Conservation (phyloP, 225 moss, liverwort and hornwort genomes). For the Antitrichia curtipendula region DNA sequence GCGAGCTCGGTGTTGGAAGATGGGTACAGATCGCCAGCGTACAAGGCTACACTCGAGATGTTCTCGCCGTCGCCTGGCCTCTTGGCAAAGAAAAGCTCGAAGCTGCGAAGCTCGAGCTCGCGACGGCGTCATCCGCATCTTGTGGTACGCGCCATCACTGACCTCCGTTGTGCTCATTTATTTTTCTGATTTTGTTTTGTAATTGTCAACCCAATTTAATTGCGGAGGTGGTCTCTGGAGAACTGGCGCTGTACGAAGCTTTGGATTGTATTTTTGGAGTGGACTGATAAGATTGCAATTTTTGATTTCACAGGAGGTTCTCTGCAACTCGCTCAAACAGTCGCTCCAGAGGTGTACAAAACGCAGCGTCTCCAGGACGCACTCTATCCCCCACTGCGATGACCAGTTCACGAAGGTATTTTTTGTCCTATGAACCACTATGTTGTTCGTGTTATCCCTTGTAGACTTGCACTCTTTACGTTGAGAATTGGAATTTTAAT, state of each 20-base stretch:
- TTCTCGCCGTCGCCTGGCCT: slow-evolving; percentile 30
- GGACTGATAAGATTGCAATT: background rate
- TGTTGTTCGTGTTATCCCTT: background rate
- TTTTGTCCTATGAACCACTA: background rate
- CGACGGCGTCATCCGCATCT: slow-evolving; percentile 29
- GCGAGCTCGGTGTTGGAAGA: slow-evolving; percentile 9
- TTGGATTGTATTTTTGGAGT: background rate
- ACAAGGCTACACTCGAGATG: slow-evolving; percentile 35
- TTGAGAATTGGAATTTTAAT: background rate
- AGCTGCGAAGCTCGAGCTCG: slow-evolving; percentile 10
- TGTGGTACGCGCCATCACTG: background rate
- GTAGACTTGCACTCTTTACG: background rate
- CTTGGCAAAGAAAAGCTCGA: slow-evolving; percentile 14
- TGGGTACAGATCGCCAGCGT: slow-evolving; percentile 38
- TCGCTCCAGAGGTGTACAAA: slow-evolving; percentile 26
- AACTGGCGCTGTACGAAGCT: background rate
- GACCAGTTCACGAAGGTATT: slow-evolving; percentile 24
- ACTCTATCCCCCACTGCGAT: background rate
- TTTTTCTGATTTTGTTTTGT: background rate
- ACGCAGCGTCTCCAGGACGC: slow-evolving; percentile 12
- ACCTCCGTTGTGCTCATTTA: background rate
- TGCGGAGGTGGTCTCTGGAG: too few relatives aligned
- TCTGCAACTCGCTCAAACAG: slow-evolving; percentile 29
- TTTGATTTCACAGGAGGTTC: slow-evolving; percentile 12
- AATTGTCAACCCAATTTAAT: background rate